Percentiles rank a stretch among this genome's conserved stretches.
These are phyloP conservation scores for Schizochytrium sp. DNA, from an alignment of 108 stramenopile species.

Conservation along the genomic window DNA sequence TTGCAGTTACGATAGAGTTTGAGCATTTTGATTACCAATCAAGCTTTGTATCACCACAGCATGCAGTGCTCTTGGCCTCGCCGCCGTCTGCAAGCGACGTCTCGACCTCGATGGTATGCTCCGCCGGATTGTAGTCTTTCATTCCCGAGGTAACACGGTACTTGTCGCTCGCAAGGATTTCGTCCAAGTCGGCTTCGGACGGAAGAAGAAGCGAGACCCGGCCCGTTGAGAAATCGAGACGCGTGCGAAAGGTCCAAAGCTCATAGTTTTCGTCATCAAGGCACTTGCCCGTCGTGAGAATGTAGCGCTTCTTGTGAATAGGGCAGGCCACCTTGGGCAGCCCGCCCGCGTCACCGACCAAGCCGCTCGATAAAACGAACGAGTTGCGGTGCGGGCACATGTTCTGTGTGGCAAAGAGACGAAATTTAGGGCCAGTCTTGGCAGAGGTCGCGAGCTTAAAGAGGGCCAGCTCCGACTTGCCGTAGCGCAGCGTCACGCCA, in stretches of 20 bases:
- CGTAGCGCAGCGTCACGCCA: conserved; percentile 71
- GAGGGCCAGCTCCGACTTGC: conserved; percentile 75
- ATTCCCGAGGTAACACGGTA: conserved; percentile 44
- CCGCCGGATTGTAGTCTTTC: neutral
- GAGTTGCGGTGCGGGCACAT: conserved; percentile 88
- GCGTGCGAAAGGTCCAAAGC: conserved; percentile 69
- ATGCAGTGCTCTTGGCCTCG: too few relatives aligned
- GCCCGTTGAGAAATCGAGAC: conserved; percentile 58
- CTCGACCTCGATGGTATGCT: neutral
- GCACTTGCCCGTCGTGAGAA: conserved; percentile 58
- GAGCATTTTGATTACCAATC: neutral
- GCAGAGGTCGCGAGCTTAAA: conserved; percentile 59
- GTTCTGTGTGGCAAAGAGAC: conserved; percentile 78
- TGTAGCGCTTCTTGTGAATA: conserved; percentile 81
- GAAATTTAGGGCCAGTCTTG: conserved; percentile 28
- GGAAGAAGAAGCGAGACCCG: conserved; percentile 72
- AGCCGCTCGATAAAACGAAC: conserved; percentile 79
- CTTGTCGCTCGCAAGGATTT: conserved; percentile 68
- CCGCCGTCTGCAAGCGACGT: neutral
- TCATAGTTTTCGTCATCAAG: conserved; percentile 63
- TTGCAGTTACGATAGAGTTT: too few relatives aligned
- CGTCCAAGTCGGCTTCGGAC: conserved; percentile 64
- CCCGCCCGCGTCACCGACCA: conserved; percentile 65
- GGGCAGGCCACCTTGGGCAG: conserved; percentile 81
- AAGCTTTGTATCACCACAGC: neutral